These are phyloP conservation scores for Cardamine chenopodiifolia DNA, from an alignment of 345 rosid genomes.

Conservation along the genomic window DNA sequence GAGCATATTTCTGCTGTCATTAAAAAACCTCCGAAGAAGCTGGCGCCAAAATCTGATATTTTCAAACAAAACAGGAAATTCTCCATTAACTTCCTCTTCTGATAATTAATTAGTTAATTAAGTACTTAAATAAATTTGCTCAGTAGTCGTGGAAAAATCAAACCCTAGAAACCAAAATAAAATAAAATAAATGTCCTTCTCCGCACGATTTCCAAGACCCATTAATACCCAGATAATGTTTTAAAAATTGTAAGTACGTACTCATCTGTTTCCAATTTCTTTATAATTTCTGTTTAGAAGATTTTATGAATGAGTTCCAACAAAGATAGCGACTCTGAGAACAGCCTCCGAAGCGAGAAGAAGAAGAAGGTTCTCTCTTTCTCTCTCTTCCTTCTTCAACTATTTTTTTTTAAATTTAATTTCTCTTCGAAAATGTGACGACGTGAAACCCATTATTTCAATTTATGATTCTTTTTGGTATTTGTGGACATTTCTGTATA, in stretches of 20 bases:
- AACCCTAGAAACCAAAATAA: constrained; percentile 24
- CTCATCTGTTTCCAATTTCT: constrained; percentile 11
- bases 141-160: constrained; percentile 23
- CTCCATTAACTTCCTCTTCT: neutral
- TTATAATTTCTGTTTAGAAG: neutral
- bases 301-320: constrained; percentile 41
- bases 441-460: constrained; percentile 40
- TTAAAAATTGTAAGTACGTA: neutral
- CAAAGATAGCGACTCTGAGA: constrained; percentile 46
- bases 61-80: constrained; percentile 40
- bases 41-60: constrained; percentile 74
- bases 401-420: neutral
- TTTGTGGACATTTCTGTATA: constrained; percentile 23
- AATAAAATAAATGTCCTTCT: constrained; percentile 20
- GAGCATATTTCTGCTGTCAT: constrained; percentile 4
- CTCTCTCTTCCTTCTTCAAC: neutral
- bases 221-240: constrained; percentile 20
- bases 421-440: constrained; percentile 21
- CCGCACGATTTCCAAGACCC: constrained; percentile 37
- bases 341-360: constrained; percentile 54
- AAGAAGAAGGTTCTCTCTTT: constrained; percentile 64
- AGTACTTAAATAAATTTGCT: neutral
- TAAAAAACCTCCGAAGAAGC: constrained; percentile 52
- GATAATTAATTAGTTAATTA: neutral
- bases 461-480: neutral